Evolutionary conservation across 345 rosid species (phyloP).

Genomic region (Pistacia integerrima): DNA sequence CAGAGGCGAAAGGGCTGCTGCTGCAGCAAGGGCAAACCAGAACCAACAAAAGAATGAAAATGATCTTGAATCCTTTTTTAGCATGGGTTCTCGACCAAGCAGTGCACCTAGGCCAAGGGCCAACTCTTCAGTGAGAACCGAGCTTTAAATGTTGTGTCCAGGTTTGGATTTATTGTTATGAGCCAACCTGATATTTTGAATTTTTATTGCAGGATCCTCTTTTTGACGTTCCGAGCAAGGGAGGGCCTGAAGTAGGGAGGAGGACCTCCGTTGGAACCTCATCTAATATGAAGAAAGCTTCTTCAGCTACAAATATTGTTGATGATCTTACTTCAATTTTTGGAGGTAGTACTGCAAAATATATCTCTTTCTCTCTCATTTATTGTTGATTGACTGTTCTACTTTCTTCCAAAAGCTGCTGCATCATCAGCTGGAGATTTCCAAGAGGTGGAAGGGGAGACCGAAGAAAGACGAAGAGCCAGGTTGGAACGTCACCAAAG

Average conservation of each 20-base stretch:
- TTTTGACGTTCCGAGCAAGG: conserved; percentile 67
- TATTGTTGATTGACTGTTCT: conserved; percentile 22
- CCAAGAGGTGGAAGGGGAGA: conserved; percentile 90
- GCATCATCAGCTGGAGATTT: conserved; percentile 66
- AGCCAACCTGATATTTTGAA: conserved; percentile 21
- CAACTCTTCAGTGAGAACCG: conserved; percentile 56
- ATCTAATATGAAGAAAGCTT: conserved; percentile 72
- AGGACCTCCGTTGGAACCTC: conserved; percentile 56
- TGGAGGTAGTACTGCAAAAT: conserved; percentile 56
- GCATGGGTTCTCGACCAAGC: conserved; percentile 66
- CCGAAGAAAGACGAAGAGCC: conserved; percentile 89
- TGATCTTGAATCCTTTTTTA: conserved; percentile 90
- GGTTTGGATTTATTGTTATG: conserved; percentile 6
- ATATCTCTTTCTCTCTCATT: not conserved
- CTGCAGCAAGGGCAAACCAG: conserved; percentile 63
- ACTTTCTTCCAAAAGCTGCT: conserved; percentile 48
- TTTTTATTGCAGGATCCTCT: conserved; percentile 65
- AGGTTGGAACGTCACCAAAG: conserved; percentile 95
- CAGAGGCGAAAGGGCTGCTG: conserved; percentile 66
- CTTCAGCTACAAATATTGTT: conserved; percentile 72
- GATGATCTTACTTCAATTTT: conserved; percentile 89
- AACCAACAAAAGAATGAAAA: conserved; percentile 65
- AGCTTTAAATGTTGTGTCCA: conserved; percentile 14
- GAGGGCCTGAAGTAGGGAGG: conserved; percentile 66
- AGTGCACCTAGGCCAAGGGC: conserved; percentile 90